Conservation (phyloP, 371 early-diverging fungal genomes). For the Syncephalastrum contaminatum region DNA sequence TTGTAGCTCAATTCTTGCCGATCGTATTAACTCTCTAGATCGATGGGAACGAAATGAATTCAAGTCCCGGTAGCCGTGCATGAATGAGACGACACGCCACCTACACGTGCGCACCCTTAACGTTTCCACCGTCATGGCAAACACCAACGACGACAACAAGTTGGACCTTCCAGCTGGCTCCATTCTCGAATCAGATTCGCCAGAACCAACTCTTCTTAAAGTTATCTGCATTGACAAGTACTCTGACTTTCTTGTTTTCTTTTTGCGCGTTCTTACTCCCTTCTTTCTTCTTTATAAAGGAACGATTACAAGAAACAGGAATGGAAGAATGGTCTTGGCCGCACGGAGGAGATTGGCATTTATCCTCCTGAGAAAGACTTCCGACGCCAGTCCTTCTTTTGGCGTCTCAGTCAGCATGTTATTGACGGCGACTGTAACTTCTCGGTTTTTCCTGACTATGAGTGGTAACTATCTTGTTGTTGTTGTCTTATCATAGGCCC, state of each 20-base stretch:
- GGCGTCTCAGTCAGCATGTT: conserved; percentile 57
- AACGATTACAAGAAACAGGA: conserved; percentile 35
- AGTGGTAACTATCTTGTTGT: conserved; percentile 31
- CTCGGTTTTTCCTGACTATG: conserved; percentile 65
- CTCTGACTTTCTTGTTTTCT: background rate
- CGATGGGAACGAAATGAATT: no score
- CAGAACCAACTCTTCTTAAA: conserved; percentile 27
- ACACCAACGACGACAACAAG: no score
- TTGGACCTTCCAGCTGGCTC: conserved; percentile 24
- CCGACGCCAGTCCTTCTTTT: conserved; percentile 57
- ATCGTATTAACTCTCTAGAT: no score
- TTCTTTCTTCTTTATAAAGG: conserved; percentile 1
- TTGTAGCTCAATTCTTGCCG: no score
- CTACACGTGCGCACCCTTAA: no score
- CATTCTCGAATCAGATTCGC: conserved; percentile 35
- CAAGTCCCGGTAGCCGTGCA: no score
- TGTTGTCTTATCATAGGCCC: background rate
- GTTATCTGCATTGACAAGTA: conserved; percentile 18
- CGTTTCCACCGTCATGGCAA: no score
- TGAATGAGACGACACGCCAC: no score
- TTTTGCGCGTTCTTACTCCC: background rate
- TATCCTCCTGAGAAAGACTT: conserved; percentile 53
- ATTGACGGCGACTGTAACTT: conserved; percentile 61
- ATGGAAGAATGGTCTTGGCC: conserved; percentile 76
- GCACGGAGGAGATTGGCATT: conserved; percentile 61